phyloP scores from a whole-genome alignment of 345 rosid species.

The Eutrema yunnanense region DNA sequence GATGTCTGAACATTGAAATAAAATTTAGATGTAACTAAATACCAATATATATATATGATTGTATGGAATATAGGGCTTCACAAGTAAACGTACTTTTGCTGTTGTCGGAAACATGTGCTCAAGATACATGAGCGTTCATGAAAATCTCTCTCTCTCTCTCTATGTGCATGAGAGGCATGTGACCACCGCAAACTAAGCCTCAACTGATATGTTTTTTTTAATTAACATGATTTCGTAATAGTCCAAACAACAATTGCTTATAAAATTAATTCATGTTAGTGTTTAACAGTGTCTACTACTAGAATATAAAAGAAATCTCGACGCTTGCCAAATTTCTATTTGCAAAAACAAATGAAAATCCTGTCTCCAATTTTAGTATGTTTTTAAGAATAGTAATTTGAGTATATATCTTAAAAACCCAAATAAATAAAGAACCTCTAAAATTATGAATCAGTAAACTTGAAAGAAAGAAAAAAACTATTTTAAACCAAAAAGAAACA shows the following conservation, averaged over 20 bases:
- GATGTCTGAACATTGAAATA: neutral
- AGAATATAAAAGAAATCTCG: neutral
- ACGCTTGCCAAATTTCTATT: conserved; percentile 9
- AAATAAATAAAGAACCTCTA: neutral
- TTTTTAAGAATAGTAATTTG: neutral
- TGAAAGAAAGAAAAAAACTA: neutral
- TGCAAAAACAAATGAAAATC: neutral
- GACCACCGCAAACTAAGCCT: conserved; percentile 32
- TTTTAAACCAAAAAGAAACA: neutral
- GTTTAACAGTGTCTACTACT: conserved; percentile 17
- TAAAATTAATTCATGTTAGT: neutral
- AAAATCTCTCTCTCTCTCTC: conserved; percentile 3
- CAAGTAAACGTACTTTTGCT: conserved; percentile 19
- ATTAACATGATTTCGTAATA: neutral
- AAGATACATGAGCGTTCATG: conserved; percentile 15
- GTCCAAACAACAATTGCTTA: conserved; percentile 6
- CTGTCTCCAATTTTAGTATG: neutral
- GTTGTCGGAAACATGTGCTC: conserved; percentile 29
- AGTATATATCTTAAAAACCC: neutral
- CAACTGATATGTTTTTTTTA: neutral
- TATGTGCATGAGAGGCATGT: conserved; percentile 34
- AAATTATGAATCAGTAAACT: neutral
- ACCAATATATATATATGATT: neutral
- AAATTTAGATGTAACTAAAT: neutral
- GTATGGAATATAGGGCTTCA: conserved; percentile 9